A percentile compares a stretch with the other conserved stretches of the same genome.
phyloP scores from a whole-genome alignment of 2,329 filamentous ascomycete species.

The Trichoderma harzianum region DNA sequence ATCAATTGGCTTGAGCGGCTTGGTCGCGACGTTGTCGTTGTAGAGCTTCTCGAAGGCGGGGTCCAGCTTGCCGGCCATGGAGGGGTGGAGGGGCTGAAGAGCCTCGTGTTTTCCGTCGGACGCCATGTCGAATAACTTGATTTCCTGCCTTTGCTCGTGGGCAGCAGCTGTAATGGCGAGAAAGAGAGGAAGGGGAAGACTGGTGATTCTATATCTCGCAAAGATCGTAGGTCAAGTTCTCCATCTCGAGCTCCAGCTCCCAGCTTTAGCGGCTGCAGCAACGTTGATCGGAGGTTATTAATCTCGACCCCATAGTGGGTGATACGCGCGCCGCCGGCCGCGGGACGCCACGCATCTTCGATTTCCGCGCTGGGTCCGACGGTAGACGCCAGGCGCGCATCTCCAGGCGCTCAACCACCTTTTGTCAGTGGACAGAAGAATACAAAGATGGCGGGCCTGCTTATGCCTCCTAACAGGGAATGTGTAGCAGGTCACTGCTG shows the following conservation, averaged over 20 bases:
- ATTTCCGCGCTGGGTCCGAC: background rate
- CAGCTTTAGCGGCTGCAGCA: background rate
- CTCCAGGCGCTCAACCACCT: background rate
- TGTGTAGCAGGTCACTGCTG: background rate
- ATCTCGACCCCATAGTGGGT: background rate
- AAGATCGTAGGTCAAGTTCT: background rate
- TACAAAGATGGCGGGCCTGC: background rate
- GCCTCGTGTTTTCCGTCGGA: slow-evolving; percentile 36
- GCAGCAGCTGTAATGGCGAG: background rate
- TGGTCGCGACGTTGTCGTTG: slow-evolving; percentile 43
- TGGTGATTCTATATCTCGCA: background rate
- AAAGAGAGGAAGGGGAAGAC: background rate
- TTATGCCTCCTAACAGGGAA: background rate
- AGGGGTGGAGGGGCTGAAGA: slow-evolving; percentile 47
- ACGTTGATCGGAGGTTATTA: background rate
- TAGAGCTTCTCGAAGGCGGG: slow-evolving; percentile 47
- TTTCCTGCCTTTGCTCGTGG: background rate
- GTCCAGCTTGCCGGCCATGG: slow-evolving; percentile 44
- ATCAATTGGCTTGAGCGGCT: slow-evolving; percentile 39
- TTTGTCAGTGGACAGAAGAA: background rate
- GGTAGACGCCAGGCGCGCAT: background rate
- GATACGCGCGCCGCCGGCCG: background rate
- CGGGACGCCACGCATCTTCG: background rate
- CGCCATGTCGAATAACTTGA: background rate
- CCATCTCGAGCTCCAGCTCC: background rate